Conservation (phyloP, 225 moss, liverwort and hornwort genomes). For the Pseudoscleropodium purum region DNA sequence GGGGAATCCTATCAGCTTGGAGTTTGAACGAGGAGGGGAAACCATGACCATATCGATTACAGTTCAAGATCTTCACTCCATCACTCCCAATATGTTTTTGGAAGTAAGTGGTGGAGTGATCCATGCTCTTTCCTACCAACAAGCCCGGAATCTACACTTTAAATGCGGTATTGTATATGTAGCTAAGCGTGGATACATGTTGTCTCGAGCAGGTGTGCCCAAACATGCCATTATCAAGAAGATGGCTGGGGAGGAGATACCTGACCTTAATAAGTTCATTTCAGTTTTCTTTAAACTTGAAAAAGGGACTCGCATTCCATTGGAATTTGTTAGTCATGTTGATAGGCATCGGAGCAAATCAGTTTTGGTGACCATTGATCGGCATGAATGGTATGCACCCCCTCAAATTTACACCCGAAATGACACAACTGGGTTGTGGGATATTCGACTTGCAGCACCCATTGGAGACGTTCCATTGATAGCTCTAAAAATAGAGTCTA, state of each 20-base stretch:
- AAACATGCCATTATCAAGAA: conserved; percentile 93
- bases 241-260: conserved; percentile 73
- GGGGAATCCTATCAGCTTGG: conserved; percentile 40
- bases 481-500: not conserved
- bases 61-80: conserved; percentile 76
- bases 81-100: conserved; percentile 68
- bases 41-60: conserved; percentile 40
- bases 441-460: conserved; percentile 33
- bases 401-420: conserved; percentile 73
- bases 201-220: conserved; percentile 76
- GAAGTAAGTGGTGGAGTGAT: conserved; percentile 87
- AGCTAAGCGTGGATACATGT: conserved; percentile 82
- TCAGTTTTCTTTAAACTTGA: conserved; percentile 49
- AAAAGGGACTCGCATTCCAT: conserved; percentile 61
- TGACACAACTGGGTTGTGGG: conserved; percentile 74
- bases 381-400: conserved; percentile 82
- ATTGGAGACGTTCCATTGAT: not conserved
- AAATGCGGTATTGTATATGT: conserved; percentile 36
- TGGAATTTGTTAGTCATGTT: conserved; percentile 64
- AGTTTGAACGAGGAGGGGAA: conserved; percentile 71
- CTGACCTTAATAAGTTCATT: conserved; percentile 52
- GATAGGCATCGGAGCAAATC: conserved; percentile 86
- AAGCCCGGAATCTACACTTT: conserved; percentile 49
- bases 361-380: conserved; percentile 77
- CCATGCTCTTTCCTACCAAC: conserved; percentile 83